Evolutionary conservation across 208 protist species (phyloP), one percentile per base, ranked within the genome.

Genomic region (Balamuthia mandrillaris): DNA sequence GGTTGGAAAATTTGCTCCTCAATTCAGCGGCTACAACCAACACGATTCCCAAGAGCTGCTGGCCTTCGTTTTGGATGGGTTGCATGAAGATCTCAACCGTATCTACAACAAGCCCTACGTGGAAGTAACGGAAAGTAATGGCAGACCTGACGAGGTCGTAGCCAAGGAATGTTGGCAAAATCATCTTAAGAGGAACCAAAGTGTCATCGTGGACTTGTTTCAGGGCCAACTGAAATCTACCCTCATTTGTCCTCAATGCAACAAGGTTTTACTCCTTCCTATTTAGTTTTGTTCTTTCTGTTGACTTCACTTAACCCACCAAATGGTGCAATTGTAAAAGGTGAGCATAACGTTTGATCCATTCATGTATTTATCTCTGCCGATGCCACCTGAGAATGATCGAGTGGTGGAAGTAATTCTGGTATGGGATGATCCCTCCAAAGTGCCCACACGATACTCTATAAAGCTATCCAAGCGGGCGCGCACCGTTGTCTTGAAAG

Each of bases 121-220:
- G 24, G 94, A 97, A 81, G 85, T 88, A 12, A 94, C 96, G 41
- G 85, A 91, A 21, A 95, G 96, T 85, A 88, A 87, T 39, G 81
- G 68, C 44, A 90, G 96, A 65, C 89, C 95, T 4, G 89, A 90
- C 51, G 54, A 58, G 47, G 70, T 95, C 79, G 90, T 97, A 14
- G 93, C 95, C 27, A 39, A 86, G 21, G 90, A 96, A 33, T 94
- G 94, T 70, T 98, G 96, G 96, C 84, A 95, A 16, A 92, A 95
- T 83, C 96, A 96, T 79, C 81, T 97, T 7, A 88, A 92, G 51
- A 86, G 91, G 58, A 98, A 99, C 84, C 90, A 93, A 29, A 98
- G 96, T 0, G 81, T 97, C n/a, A 93, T 99, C n/a, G 79, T 85
- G 21, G 88, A 91, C 47, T 47, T 92, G 16, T 95, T 95, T 65